phyloP scores from a whole-genome alignment of 1,284 basidiomycete species.

The Papiliotrema nemorosa region DNA sequence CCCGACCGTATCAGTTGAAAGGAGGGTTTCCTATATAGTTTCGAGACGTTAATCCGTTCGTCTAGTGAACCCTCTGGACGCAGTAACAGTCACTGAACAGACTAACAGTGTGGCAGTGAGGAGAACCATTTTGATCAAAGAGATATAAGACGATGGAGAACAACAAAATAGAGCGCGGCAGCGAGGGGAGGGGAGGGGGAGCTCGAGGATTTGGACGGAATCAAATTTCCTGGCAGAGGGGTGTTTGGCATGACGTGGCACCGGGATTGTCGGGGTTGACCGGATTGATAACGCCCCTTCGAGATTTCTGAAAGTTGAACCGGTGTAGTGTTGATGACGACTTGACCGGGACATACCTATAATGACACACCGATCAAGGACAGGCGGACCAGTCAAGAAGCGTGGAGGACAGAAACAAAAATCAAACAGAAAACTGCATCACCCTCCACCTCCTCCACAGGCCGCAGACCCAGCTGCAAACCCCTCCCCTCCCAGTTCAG shows the following conservation, averaged over 20 bases:
- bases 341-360: too few species aligned
- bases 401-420: background rate
- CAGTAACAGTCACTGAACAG: background rate
- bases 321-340: too few species aligned
- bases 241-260: too few species aligned
- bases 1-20: constrained; percentile 6
- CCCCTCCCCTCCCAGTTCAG: background rate
- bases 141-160: constrained; percentile 10
- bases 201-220: background rate
- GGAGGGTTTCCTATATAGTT: constrained; percentile 43
- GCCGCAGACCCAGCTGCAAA: background rate
- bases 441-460: constrained; percentile 19
- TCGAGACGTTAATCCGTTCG: constrained; percentile 49
- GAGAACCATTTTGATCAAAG: constrained; percentile 35
- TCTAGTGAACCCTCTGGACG: constrained; percentile 32
- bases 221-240: background rate
- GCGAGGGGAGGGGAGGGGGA: background rate
- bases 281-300: too few species aligned
- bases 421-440: constrained; percentile 21
- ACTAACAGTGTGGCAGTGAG: constrained; percentile 26
- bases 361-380: constrained; percentile 42
- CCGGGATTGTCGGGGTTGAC: too few species aligned
- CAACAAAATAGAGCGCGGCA: background rate
- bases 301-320: too few species aligned
- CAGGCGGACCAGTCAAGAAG: constrained; percentile 24